Percentiles rank a stretch among this genome's conserved stretches.
Evolutionary conservation across 495 filamentous ascomycete genomes (phyloP).

Genomic region (Talaromyces nanjingensis): DNA sequence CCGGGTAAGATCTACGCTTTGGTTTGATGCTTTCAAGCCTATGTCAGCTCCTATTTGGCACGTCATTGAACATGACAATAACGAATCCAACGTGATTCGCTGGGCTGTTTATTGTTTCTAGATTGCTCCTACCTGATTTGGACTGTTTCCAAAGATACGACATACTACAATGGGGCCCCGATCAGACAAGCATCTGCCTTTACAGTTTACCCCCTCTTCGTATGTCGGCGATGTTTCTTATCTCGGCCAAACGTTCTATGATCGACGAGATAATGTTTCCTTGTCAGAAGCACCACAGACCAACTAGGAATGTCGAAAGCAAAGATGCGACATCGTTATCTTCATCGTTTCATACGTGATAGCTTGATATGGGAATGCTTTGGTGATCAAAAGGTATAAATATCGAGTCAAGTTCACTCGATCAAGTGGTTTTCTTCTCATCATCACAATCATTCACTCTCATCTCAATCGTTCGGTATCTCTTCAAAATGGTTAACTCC

Average conservation of each 20-base stretch:
- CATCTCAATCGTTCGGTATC: not conserved
- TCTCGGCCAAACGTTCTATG: not conserved
- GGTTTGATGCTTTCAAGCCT: not conserved
- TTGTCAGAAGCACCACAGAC: not conserved
- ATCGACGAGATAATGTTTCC: not conserved
- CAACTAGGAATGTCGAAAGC: not conserved
- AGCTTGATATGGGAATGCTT: not conserved
- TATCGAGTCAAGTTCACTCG: not conserved
- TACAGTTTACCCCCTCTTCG: not conserved
- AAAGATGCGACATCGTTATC: constrained; percentile 5
- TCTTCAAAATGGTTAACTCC: constrained; percentile 35
- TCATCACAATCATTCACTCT: not conserved
- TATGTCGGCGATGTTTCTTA: constrained; percentile 2
- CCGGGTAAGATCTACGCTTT: not conserved
- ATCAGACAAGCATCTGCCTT: not conserved
- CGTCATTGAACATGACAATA: not conserved
- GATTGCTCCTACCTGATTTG: not conserved
- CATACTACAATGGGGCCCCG: not conserved
- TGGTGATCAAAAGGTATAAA: not conserved
- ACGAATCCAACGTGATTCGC: not conserved
- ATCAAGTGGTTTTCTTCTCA: not conserved
- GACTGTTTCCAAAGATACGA: not conserved
- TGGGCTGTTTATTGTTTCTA: not conserved
- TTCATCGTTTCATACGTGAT: not conserved
- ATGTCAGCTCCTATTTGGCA: not conserved